Evolutionary conservation across 352 stramenopile genomes (phyloP).

Genomic region (Globisporangium canariense): DNA sequence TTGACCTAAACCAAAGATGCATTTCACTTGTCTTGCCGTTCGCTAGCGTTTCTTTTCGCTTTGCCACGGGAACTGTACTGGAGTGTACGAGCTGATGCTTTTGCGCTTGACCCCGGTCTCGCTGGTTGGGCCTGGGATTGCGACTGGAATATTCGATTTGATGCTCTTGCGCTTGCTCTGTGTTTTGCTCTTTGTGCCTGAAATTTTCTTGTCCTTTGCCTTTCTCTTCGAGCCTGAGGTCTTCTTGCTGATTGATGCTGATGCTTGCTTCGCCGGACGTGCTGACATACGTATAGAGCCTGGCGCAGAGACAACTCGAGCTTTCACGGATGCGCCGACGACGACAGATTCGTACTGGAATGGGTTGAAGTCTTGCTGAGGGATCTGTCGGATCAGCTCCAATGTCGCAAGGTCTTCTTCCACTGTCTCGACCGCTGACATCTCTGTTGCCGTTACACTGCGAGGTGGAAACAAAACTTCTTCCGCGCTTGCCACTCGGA

Average conservation of each 20-base stretch:
- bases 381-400: conserved; percentile 15
- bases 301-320: too few species aligned
- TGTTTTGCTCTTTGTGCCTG: too few species aligned
- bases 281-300: too few species aligned
- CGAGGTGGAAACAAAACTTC: conserved; percentile 25
- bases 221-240: too few species aligned
- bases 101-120: not conserved
- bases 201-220: not conserved
- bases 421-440: not conserved
- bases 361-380: conserved; percentile 28
- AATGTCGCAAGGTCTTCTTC: conserved; percentile 2
- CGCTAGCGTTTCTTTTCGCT: conserved; percentile 20
- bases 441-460: not conserved
- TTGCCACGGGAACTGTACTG: conserved; percentile 6
- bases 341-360: conserved; percentile 26
- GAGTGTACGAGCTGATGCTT: not conserved
- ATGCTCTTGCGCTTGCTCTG: not conserved
- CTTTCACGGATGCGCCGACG: not conserved
- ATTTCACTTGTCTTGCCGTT: not conserved
- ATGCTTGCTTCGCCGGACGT: too few species aligned
- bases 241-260: too few species aligned
- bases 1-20: too few species aligned
- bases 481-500: conserved; percentile 31
- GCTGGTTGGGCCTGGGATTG: not conserved
- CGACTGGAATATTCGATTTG: not conserved